Base-by-base conservation (phyloP, 2,329 filamentous ascomycete genomes). In the Tolypocladium endophyticum region DNA sequence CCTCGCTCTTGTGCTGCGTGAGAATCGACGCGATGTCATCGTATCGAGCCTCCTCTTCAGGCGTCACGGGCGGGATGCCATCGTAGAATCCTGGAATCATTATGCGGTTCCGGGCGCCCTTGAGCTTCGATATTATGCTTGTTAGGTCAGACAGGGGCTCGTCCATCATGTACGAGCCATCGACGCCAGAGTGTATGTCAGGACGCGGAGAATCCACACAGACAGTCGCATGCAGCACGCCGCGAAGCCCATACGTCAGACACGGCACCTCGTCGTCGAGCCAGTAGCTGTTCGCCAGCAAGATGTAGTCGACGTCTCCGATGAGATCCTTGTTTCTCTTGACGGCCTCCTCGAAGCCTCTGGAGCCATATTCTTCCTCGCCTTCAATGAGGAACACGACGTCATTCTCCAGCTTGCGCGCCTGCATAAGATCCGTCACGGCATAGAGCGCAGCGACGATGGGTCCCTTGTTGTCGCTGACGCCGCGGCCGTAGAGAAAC, bases 231-330 rank as follows among this genome's bases (percentile, higher is more conserved):
- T 97, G 93, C 28, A 99, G 87, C 33, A 99, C 93, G 30, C 94
- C 94, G 56, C 94, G 86, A 8, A 97, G 81, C 1, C 94, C 94
- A 63, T 99, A 99, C 0, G 94, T 99, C 60, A 99, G 77, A 71
- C 94, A 99, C 0, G 94, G 94, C 2, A 95, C 92, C 65, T 95
- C 88, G 69, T 99, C 93, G 69, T 97, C 92, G 1, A 99, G 81
- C 94, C 94, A 99, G 77, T 99, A 99, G 74, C 92, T 97, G 77
- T 99, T 99, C 28, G 94, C 93, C 43, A 99, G 79, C 38, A 99
- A 77, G 59, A 99, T 94, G 79, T 94, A 97, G 73, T 99, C 93
- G 2, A 99, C 86, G 12, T 90, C 81, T 1, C 94, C 94, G 66
- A 99, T 96, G 30, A 90, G 81, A 18, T 87, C 81, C 72, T 96